phyloP scores from a whole-genome alignment of 2,329 filamentous ascomycete species.

The Arthrobotrys iridis region DNA sequence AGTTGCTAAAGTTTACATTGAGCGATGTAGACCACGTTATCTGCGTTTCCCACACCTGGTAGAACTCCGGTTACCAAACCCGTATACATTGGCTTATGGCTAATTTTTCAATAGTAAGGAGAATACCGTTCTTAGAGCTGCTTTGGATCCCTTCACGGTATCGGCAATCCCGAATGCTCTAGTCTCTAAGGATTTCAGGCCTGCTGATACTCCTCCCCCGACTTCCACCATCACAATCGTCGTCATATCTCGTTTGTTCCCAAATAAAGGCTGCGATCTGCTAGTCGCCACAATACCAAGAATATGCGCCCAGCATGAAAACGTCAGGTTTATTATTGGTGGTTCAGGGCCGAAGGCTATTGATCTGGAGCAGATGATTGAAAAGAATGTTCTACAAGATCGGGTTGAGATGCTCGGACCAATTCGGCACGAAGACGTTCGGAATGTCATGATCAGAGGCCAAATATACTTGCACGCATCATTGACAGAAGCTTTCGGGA shows the following conservation, averaged over 20 bases:
- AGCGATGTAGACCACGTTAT: slow-evolving; percentile 99
- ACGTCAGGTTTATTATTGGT: slow-evolving; percentile 95
- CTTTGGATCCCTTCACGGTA: slow-evolving; percentile 94
- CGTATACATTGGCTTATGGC: slow-evolving; percentile 1
- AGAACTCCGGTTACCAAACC: slow-evolving; percentile 59
- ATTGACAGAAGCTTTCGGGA: slow-evolving; percentile 95
- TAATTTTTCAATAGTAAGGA: slow-evolving; percentile 80
- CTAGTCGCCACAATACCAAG: slow-evolving; percentile 95
- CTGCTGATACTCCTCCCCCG: slow-evolving; percentile 63
- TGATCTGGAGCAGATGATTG: slow-evolving; percentile 97
- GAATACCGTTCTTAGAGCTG: slow-evolving; percentile 93
- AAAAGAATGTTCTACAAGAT: slow-evolving; percentile 92
- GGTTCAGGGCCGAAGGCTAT: slow-evolving; percentile 97
- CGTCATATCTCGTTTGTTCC: slow-evolving; percentile 95
- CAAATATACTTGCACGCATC: slow-evolving; percentile 97
- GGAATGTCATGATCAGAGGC: slow-evolving; percentile 95
- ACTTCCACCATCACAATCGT: slow-evolving; percentile 88
- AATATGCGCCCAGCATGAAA: slow-evolving; percentile 86
- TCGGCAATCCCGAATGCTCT: slow-evolving; percentile 98
- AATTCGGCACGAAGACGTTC: slow-evolving; percentile 93
- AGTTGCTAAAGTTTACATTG: slow-evolving; percentile 91
- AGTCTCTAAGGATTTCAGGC: slow-evolving; percentile 93
- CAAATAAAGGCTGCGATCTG: slow-evolving; percentile 97
- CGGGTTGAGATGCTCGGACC: slow-evolving; percentile 91
- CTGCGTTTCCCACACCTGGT: slow-evolving; percentile 98